Evolutionary conservation across 768 basidiomycete genomes (phyloP).

Genomic region (Lactarius sanguifluus): DNA sequence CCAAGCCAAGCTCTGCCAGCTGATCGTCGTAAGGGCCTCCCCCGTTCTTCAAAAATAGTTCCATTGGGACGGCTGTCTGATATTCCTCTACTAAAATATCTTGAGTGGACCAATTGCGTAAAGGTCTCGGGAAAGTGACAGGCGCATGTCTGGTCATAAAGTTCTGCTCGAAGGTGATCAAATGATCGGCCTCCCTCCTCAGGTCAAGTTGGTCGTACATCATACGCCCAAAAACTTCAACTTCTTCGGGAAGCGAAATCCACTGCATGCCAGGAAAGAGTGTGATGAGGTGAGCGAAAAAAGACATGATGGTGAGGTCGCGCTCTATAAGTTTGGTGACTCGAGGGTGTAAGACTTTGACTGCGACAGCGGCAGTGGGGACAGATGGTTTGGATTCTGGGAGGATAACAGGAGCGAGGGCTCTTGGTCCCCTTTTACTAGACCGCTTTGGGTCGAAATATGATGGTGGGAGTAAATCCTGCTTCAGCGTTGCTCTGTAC

Average conservation of each 20-base stretch:
- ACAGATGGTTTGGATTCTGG: conserved; percentile 64
- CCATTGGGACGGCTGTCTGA: conserved; percentile 88
- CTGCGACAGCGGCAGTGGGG: conserved; percentile 86
- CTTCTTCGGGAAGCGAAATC: conserved; percentile 95
- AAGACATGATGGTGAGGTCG: conserved; percentile 92
- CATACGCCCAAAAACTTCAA: conserved; percentile 91
- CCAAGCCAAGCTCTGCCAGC: conserved; percentile 88
- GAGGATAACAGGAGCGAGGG: conserved; percentile 50
- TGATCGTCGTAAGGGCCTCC: conserved; percentile 89
- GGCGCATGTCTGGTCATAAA: conserved; percentile 78
- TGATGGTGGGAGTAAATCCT: conserved; percentile 80
- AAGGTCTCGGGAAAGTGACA: conserved; percentile 87
- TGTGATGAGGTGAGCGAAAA: conserved; percentile 81
- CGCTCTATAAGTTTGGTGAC: conserved; percentile 80
- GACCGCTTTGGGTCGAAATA: conserved; percentile 76
- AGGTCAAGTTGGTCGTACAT: conserved; percentile 95
- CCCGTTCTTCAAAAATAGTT: conserved; percentile 82
- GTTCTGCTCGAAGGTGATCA: conserved; percentile 81
- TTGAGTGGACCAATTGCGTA: conserved; percentile 75
- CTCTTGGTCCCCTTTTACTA: conserved; percentile 45
- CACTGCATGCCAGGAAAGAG: conserved; percentile 91
- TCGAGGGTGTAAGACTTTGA: conserved; percentile 92
- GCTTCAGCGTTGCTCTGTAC: conserved; percentile 82
- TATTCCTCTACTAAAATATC: conserved; percentile 91
- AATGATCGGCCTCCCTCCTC: conserved; percentile 84